These are phyloP conservation scores for Salix caprea DNA, from an alignment of 345 rosid species.

Conservation along the genomic window DNA sequence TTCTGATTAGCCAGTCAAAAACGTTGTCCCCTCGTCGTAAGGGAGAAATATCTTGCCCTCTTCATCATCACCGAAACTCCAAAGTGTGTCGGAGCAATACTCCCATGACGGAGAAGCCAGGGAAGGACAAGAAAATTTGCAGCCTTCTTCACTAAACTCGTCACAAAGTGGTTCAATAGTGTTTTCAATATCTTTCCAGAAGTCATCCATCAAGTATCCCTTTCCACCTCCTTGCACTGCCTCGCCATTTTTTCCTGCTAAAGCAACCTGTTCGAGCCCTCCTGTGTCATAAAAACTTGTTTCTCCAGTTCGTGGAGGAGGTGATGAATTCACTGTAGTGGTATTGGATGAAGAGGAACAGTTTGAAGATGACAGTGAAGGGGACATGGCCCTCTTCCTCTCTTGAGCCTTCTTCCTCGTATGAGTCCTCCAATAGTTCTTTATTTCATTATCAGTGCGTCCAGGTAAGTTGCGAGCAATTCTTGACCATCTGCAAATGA, in stretches of 20 bases:
- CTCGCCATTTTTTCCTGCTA: constrained; percentile 29
- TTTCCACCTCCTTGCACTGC: constrained; percentile 40
- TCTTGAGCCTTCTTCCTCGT: constrained; percentile 84
- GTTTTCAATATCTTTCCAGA: constrained; percentile 82
- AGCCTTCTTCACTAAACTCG: constrained; percentile 42
- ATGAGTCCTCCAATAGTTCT: constrained; percentile 95
- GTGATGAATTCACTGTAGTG: constrained; percentile 41
- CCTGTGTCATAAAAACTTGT: constrained; percentile 82
- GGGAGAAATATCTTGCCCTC: constrained; percentile 54
- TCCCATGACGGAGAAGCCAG: constrained; percentile 64
- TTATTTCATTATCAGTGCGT: constrained; percentile 92
- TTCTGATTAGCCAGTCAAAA: constrained; percentile 47
- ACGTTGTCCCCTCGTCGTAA: constrained; percentile 36
- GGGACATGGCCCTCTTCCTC: constrained; percentile 39
- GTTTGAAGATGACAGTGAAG: constrained; percentile 51
- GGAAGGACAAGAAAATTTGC: constrained; percentile 41
- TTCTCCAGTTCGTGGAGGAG: constrained; percentile 43
- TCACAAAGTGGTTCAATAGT: constrained; percentile 46
- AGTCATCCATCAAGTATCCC: constrained; percentile 66
- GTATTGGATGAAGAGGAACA: constrained; percentile 51
- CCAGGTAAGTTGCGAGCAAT: constrained; percentile 92
- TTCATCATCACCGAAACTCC: constrained; percentile 72
- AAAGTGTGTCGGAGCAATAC: constrained; percentile 46
- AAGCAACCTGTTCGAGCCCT: constrained; percentile 34
- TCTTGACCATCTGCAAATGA: constrained; percentile 76